Evolutionary conservation across 177 flowering plant genomes (phyloP), one percentile per base, ranked within the genome.

Genomic region (Telopea speciosissima): DNA sequence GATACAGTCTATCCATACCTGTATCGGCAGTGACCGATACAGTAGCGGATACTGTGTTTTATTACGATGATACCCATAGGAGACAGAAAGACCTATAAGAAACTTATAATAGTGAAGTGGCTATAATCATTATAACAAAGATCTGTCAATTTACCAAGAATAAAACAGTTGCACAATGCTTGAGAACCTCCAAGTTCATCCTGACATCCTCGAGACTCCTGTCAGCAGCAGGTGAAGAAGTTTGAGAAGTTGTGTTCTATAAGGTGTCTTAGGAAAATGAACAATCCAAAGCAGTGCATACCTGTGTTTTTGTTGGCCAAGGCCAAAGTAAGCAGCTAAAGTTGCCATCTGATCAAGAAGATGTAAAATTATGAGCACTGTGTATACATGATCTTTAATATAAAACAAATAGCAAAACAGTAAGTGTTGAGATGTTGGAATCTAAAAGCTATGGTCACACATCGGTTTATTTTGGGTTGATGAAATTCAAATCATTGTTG

Each of bases 291-390:
- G 23, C n/a, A 44, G 40, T 14, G 1, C 60, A 1, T 79, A 91
- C 96, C 97, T 90, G 80, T 94, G 98, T 60, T 87, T 87, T 73
- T 94, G 98, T 70, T 86, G 81, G 16, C 98, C 98, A 42, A 94
- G 93, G 10, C 90, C 90, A 77, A 92, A 94, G 76, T 94, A 92
- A 67, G 81, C 31, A 52, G 96, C 97, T 77, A 94, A 81, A 17
- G 90, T 77, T 21, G 94, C 96, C 98, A 94, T 94, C 97, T 93
- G 49, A 28, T n/a, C n/a, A n/a, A 74, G 21, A 71, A 68, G 40
- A 36, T 36, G 40, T 65, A 36, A 24, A 22, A 21, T 52, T 8
- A 49, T 49, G 19, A 49, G 54, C 1, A 4, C 54, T 49, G 54
- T 49, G 54, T 49, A 5, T 49, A 49, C 8, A 16, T 49, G 54